Percentiles rank a stretch among this genome's conserved stretches.
Conservation (phyloP, 2,329 filamentous ascomycete species). For the Stemphylium lycopersici region DNA sequence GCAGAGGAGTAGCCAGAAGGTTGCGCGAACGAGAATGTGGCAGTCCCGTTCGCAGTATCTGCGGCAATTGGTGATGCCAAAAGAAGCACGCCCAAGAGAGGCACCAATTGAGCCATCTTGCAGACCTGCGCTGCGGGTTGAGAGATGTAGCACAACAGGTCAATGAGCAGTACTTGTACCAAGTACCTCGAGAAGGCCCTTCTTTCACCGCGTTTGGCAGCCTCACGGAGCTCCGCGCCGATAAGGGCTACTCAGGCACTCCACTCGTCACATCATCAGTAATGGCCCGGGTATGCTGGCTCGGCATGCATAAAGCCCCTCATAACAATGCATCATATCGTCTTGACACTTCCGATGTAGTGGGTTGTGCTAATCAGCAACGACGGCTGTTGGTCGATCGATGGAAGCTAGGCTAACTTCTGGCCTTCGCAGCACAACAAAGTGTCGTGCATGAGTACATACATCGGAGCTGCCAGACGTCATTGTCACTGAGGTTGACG, state of each 20-base stretch:
- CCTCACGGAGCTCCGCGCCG: conserved; percentile 18
- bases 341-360: conserved; percentile 7
- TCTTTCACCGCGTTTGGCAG: conserved; percentile 6
- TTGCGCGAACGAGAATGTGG: conserved; percentile 34
- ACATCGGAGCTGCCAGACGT: conserved; percentile 19
- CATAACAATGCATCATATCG: conserved; percentile 11
- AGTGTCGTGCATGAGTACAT: conserved; percentile 18
- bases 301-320: conserved; percentile 23
- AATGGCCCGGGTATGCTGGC: conserved; percentile 15
- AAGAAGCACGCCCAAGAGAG: conserved; percentile 25
- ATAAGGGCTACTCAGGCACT: conserved; percentile 4
- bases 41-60: conserved; percentile 24
- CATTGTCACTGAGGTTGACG: conserved; percentile 26
- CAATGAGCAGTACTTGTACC: conserved; percentile 15
- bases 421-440: conserved; percentile 20
- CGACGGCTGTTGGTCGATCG: conserved; percentile 25
- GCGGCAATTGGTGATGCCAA: conserved; percentile 18
- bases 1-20: conserved; percentile 46
- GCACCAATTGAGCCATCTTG: conserved; percentile 29
- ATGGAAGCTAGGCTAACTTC: conserved; percentile 24
- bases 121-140: neutral
- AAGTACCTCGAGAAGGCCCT: conserved; percentile 8
- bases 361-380: conserved; percentile 7
- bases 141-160: neutral
- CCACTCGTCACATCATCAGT: conserved; percentile 9